Evolutionary conservation across 192 early-diverging fungal species (phyloP).

Genomic region (Coemansia erecta): DNA sequence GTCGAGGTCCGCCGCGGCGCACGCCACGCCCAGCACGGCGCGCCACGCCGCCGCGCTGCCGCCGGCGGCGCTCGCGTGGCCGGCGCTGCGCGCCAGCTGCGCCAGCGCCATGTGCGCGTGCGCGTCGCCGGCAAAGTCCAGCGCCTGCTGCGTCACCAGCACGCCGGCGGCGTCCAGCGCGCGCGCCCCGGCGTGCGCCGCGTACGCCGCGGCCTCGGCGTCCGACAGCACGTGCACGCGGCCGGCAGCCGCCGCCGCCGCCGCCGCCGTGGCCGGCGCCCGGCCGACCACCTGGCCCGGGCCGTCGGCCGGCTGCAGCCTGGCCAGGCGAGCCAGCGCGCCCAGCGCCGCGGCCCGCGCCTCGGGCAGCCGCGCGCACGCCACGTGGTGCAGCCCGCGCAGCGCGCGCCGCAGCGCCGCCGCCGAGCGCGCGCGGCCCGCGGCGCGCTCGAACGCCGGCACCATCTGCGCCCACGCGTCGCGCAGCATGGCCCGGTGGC

Average conservation of each 20-base stretch:
- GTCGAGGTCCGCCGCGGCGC: constrained; percentile 34
- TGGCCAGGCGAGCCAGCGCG: constrained; percentile 72
- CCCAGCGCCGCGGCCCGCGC: constrained; percentile 77
- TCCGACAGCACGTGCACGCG: constrained; percentile 31
- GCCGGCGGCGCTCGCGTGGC: constrained; percentile 62
- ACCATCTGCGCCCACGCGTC: constrained; percentile 73
- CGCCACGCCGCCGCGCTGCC: constrained; percentile 58
- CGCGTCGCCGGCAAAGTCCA: constrained; percentile 88
- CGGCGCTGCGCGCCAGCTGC: constrained; percentile 67
- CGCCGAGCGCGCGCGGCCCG: constrained; percentile 21
- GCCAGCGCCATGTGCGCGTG: constrained; percentile 88
- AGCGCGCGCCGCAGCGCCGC: constrained; percentile 28
- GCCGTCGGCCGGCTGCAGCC: constrained; percentile 27
- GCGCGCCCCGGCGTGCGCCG: constrained; percentile 33
- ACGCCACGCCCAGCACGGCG: constrained; percentile 70
- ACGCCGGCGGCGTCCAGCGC: constrained; percentile 28
- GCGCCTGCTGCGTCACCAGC: constrained; percentile 60
- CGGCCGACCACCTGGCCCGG: no score
- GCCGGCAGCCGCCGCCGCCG: constrained; percentile 24
- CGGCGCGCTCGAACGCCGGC: constrained; percentile 46
- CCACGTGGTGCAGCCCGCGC: constrained; percentile 32
- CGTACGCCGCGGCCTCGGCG: constrained; percentile 7
- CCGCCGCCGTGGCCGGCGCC: constrained; percentile 13
- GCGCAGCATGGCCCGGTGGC: constrained; percentile 79
- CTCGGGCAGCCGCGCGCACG: constrained; percentile 59